Conservation (phyloP, 2,329 filamentous ascomycete genomes). For the Arthrobotrys musiformis region DNA sequence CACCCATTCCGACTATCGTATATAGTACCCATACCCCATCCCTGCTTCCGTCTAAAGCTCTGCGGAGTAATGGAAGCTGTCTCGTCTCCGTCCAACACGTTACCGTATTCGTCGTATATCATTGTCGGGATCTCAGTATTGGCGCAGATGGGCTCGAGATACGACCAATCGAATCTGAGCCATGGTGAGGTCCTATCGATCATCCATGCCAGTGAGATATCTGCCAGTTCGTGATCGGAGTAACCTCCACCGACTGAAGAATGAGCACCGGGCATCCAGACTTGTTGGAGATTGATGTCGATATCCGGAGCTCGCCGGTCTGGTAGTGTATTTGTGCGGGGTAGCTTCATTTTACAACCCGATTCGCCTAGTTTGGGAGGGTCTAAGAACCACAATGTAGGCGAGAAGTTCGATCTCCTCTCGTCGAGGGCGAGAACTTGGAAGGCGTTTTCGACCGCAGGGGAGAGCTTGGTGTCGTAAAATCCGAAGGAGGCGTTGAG, state of each 20-base stretch:
- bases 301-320: constrained; percentile 20
- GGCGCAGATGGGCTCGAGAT: constrained; percentile 58
- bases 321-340: constrained; percentile 52
- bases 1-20: constrained; percentile 60
- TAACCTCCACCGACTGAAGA: constrained; percentile 66
- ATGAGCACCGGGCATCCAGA: constrained; percentile 61
- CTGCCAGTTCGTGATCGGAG: constrained; percentile 66
- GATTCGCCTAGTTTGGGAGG: constrained; percentile 15
- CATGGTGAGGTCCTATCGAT: constrained; percentile 63
- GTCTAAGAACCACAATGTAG: constrained; percentile 48
- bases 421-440: constrained; percentile 70
- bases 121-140: constrained; percentile 35
- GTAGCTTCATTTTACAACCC: constrained; percentile 59
- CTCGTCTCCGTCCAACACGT: constrained; percentile 29
- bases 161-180: constrained; percentile 62
- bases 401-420: constrained; percentile 61
- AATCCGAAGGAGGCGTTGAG: constrained; percentile 48
- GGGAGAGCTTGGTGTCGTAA: constrained; percentile 51
- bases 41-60: constrained; percentile 49
- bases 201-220: constrained; percentile 68
- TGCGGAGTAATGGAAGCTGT: constrained; percentile 12
- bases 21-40: constrained; percentile 62
- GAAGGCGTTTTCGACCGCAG: constrained; percentile 67
- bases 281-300: constrained; percentile 53
- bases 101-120: constrained; percentile 40